Evolutionary conservation across 2,329 filamentous ascomycete genomes (phyloP).

Genomic region (Paraconiothyrium sp.): DNA sequence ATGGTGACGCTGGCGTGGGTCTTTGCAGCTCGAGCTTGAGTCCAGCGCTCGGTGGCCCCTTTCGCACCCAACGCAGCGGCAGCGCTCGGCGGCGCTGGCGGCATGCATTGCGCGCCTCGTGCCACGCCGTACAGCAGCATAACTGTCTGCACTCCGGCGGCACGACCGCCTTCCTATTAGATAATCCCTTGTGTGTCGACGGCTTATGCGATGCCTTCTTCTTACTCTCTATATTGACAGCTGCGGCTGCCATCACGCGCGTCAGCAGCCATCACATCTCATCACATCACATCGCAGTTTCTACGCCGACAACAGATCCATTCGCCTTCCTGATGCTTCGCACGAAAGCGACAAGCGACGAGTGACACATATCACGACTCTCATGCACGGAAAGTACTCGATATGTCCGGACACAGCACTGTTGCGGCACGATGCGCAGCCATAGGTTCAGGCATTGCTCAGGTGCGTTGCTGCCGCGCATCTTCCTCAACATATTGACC

Average conservation of each 20-base stretch:
- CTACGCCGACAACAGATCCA: neutral
- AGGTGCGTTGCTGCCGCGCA: slow-evolving; percentile 31
- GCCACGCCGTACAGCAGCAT: slow-evolving; percentile 1
- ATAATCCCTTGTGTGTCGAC: slow-evolving; percentile 9
- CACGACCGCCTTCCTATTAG: slow-evolving; percentile 10
- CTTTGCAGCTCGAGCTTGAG: neutral
- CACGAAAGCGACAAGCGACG: neutral
- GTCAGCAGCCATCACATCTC: slow-evolving; percentile 1
- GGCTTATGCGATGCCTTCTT: neutral
- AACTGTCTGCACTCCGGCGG: slow-evolving; percentile 7
- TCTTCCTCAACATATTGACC: slow-evolving; percentile 20
- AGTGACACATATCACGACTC: neutral
- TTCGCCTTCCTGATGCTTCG: neutral
- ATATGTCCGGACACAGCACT: slow-evolving; percentile 39
- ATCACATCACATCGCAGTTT: neutral
- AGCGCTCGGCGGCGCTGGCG: neutral
- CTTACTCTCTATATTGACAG: slow-evolving; percentile 7
- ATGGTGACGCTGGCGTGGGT: neutral
- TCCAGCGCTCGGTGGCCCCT: neutral
- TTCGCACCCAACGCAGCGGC: neutral
- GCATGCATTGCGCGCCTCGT: slow-evolving; percentile 1
- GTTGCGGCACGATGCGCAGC: slow-evolving; percentile 46
- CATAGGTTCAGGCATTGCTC: slow-evolving; percentile 40
- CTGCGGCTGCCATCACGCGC: slow-evolving; percentile 4
- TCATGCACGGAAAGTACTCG: neutral